Evolutionary conservation across 129 eudicot genomes (phyloP), one percentile per base, ranked within the genome.

Genomic region (Pseudognaphalium luteoalbum): DNA sequence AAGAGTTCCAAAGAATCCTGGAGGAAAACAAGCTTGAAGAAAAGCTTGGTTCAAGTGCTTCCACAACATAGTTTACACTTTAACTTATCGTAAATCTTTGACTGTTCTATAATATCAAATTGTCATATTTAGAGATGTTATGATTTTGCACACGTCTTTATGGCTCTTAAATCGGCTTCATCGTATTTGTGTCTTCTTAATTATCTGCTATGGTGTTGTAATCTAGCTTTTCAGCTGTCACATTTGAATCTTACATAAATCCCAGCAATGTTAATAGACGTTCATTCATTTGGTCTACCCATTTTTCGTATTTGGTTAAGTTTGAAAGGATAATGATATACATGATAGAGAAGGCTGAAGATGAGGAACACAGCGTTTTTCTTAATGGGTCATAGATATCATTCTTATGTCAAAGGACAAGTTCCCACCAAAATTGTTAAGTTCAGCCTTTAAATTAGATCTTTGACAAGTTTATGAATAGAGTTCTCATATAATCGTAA

Each of bases 1-100:
- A 83, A 76, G 96, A 91, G 86, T 72, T 80, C 16, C 88, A 86
- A 72, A 87, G 78, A 77, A 82, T 94, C 33, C 30, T 82, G 82
- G 96, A 89, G 77, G 92, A 85, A 68, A 91, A 94, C 54, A 59
- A 54, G 44, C 68, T 74, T 66, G 80, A 68, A 42, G 65, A 68
- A 58, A 80, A 80, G 56, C 35, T 66, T 29, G 75, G 17, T 52
- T 79, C 79, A 57, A 56, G 67, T n/a, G 51, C 29, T 76, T 66
- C 73, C 14, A 50, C 77, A 47, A 71, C 63, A 29, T 78, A 78
- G 76, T 12, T 61, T 10, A 34, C 68, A 33, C 21, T 66, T 21
- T 1, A 44, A 32, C 21, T 50, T 54, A 44, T 64, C 50, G 11
- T 78, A 62, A 34, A 78, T 80, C 59, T 54, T 65, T 28, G 62